These are phyloP conservation scores for Funneliformis mosseae DNA, from an alignment of 192 early-diverging fungal species.

Conservation along the genomic window DNA sequence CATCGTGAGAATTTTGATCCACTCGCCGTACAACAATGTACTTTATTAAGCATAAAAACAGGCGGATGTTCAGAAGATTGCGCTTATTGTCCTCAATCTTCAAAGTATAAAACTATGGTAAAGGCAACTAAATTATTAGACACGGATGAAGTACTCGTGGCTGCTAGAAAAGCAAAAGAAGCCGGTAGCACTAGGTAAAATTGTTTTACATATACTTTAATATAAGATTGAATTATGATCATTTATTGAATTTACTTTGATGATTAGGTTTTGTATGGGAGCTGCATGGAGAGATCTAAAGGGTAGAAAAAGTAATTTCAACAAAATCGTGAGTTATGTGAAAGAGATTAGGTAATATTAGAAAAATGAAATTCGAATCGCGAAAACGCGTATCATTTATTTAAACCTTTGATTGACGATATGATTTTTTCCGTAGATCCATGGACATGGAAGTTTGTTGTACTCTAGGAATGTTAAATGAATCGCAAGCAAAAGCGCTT, in stretches of 20 bases:
- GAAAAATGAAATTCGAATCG: not conserved
- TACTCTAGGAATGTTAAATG: constrained; percentile 81
- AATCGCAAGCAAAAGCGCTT: constrained; percentile 69
- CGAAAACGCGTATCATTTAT: not conserved
- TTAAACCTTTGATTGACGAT: not conserved
- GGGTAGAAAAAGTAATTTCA: constrained; percentile 83
- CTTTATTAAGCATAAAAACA: constrained; percentile 79
- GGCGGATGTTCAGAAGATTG: constrained; percentile 86
- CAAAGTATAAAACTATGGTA: constrained; percentile 67
- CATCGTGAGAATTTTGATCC: constrained; percentile 73
- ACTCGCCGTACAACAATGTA: constrained; percentile 77
- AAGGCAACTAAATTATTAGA: constrained; percentile 72
- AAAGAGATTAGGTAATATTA: constrained; percentile 68
- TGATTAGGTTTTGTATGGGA: constrained; percentile 77
- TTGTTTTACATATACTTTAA: not conserved
- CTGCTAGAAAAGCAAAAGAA: constrained; percentile 73
- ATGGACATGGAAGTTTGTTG: constrained; percentile 92
- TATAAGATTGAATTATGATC: constrained; percentile 14
- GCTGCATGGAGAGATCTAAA: constrained; percentile 82
- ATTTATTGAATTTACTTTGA: not conserved
- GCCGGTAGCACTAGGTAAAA: constrained; percentile 69
- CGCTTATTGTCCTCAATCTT: constrained; percentile 82
- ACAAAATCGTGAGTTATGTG: constrained; percentile 72
- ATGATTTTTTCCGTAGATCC: constrained; percentile 38
- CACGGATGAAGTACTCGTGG: constrained; percentile 67